Conservation (phyloP, 2,329 filamentous ascomycete genomes). For the Aspergillus amoenus region DNA sequence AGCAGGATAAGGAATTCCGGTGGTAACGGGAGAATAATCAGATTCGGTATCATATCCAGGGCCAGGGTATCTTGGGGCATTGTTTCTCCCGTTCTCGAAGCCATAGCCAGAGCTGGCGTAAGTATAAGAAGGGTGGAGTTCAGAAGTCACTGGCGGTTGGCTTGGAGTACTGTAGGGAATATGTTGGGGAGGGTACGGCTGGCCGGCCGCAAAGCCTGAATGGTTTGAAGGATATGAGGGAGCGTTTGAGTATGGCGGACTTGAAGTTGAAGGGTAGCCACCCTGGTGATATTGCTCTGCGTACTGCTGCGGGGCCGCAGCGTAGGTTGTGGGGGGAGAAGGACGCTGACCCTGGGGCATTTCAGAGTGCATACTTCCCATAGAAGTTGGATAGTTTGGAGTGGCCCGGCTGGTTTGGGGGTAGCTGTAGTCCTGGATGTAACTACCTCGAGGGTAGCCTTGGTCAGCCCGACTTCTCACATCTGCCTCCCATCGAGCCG, state of each 20-base stretch:
- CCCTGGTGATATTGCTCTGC: slow-evolving; percentile 36
- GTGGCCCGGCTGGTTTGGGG: slow-evolving; percentile 40
- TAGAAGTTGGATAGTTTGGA: slow-evolving; percentile 37
- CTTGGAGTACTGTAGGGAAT: slow-evolving; percentile 34
- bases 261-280: slow-evolving; percentile 33
- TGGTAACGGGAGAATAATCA: slow-evolving; percentile 42
- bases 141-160: slow-evolving; percentile 40
- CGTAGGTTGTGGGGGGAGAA: slow-evolving; percentile 37
- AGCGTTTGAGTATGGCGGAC: slow-evolving; percentile 33
- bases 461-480: slow-evolving; percentile 40
- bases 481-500: slow-evolving; percentile 51
- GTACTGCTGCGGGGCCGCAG: slow-evolving; percentile 35
- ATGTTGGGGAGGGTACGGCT: slow-evolving; percentile 36
- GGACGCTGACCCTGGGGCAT: slow-evolving; percentile 37
- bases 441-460: slow-evolving; percentile 44
- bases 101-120: slow-evolving; percentile 36
- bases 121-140: slow-evolving; percentile 41
- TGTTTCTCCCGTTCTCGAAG: slow-evolving; percentile 39
- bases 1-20: slow-evolving; percentile 42
- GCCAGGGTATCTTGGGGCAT: slow-evolving; percentile 43
- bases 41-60: slow-evolving; percentile 43
- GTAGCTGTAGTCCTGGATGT: slow-evolving; percentile 38
- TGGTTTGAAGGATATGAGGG: slow-evolving; percentile 34
- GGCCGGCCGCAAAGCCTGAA: slow-evolving; percentile 35
- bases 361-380: slow-evolving; percentile 37